Percentiles rank a stretch among this genome's conserved stretches.
phyloP scores from a whole-genome alignment of 2,329 filamentous ascomycete species.

The Colletotrichum aenigma region DNA sequence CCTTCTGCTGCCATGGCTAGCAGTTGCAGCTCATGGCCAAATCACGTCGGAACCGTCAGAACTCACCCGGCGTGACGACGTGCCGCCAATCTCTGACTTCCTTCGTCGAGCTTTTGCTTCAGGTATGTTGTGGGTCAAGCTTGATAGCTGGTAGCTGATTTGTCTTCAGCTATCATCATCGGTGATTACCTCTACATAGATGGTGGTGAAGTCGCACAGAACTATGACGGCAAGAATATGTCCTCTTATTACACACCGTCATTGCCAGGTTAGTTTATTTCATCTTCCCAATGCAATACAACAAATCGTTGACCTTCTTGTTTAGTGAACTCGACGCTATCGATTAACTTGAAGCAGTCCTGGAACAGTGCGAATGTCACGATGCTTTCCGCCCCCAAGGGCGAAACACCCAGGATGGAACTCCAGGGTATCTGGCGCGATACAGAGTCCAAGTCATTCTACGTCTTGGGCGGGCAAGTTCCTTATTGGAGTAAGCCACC shows the following conservation, averaged over 20 bases:
- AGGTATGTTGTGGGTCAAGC: not conserved
- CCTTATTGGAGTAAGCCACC: conserved; percentile 24
- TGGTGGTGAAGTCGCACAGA: conserved; percentile 31
- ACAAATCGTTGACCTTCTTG: not conserved
- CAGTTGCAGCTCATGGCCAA: not conserved
- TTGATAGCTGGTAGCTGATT: not conserved
- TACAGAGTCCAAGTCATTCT: conserved; percentile 29
- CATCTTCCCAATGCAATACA: not conserved
- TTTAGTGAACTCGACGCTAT: conserved; percentile 36
- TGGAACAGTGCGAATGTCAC: conserved; percentile 38
- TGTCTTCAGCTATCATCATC: conserved; percentile 28
- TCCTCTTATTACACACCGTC: not conserved
- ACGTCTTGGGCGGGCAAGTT: conserved; percentile 37
- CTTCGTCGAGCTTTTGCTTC: not conserved
- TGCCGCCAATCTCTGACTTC: not conserved
- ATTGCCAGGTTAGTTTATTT: not conserved
- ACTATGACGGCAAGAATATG: conserved; percentile 28
- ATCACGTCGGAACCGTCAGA: not conserved
- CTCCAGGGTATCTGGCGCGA: conserved; percentile 37
- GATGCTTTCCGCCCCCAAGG: conserved; percentile 31
- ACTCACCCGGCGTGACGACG: not conserved
- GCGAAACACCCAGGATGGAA: conserved; percentile 28
- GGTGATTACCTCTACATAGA: conserved; percentile 42
- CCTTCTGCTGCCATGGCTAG: not conserved
- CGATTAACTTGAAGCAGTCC: conserved; percentile 33